Evolutionary conservation across 2,329 filamentous ascomycete species (phyloP), one percentile per base, ranked within the genome.

Genomic region (Fusarium verticillioides): DNA sequence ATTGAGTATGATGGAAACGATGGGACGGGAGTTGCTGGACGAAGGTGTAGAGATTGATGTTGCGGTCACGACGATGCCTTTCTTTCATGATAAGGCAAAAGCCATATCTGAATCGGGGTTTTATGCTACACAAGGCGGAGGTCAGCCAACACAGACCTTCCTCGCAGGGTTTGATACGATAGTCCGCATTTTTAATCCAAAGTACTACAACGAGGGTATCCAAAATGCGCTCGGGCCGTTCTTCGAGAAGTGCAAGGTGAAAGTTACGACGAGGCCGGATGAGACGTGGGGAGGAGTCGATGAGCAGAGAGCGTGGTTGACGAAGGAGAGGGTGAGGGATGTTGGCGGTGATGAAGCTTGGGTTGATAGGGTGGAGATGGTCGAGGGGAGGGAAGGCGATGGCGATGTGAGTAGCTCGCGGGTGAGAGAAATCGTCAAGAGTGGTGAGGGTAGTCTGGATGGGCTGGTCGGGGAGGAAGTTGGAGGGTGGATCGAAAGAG

Each of bases 111-210:
- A 80, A 13, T 80, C 81, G 1, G 82, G 83, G 0, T 83, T 84
- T 42, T 90, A 89, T 19, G 36, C 32, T 72, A 26, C 42, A 11
- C n/a, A 39, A 11, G 63, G 19, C 36, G 42, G 37, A 15, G 23
- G 32, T 23, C 53, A 78, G 15, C 78, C 80, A 12, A 83, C 87
- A 60, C 92, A 94, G 76, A 83, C 93, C 8, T 93, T 93, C 77
- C 87, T 95, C 5, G 88, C 90, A 4, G 94, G 94, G 34, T 96
- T 90, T 79, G 93, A 96, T 77, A 96, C 93, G 1, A 82, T 95
- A 11, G 89, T 92, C 21, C 88, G 93, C 26, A 89, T 96, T 59
- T 89, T 93, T 60, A 85, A 93, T 54, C 87, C 92, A 1, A 93
- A 92, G 79, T 96, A 96, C 82, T 94, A 94, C 28, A 64, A 46